Conservation (phyloP, 1,284 basidiomycete species). For the Lentinula novae-zelandiae region DNA sequence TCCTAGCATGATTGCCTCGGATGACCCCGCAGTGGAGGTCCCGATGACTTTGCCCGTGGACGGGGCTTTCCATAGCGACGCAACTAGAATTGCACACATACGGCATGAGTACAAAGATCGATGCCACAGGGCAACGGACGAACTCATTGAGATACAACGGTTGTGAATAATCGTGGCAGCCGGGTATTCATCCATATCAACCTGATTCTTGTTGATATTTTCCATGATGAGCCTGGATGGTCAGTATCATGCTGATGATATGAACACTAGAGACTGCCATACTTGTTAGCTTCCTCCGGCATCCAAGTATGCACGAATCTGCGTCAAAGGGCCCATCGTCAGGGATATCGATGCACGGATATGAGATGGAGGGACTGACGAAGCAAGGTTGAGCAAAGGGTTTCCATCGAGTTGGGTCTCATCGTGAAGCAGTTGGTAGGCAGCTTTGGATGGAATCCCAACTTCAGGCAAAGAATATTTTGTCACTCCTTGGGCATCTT, state of each 20-base stretch:
- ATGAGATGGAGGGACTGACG: conserved; percentile 24
- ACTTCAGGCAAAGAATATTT: conserved; percentile 37
- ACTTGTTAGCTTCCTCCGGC: conserved; percentile 46
- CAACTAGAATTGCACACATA: conserved; percentile 32
- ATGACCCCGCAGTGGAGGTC: conserved; percentile 72
- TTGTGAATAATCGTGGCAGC: conserved; percentile 54
- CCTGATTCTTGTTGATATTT: conserved; percentile 65
- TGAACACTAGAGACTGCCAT: background rate
- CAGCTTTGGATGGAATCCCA: conserved; percentile 32
- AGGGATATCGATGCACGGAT: background rate
- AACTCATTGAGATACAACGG: conserved; percentile 56
- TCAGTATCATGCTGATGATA: background rate
- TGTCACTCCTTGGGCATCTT: conserved; percentile 31
- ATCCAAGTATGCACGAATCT: conserved; percentile 59
- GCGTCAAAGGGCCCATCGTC: background rate
- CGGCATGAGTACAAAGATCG: background rate
- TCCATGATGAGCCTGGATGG: conserved; percentile 48
- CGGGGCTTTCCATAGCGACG: conserved; percentile 71
- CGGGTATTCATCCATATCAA: conserved; percentile 73
- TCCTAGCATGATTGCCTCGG: conserved; percentile 73
- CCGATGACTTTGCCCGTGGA: conserved; percentile 53
- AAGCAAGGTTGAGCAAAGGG: conserved; percentile 64
- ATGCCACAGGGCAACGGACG: conserved; percentile 15
- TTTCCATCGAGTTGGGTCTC: conserved; percentile 64
- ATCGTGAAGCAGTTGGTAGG: conserved; percentile 61